Evolutionary conservation across 2,329 filamentous ascomycete genomes (phyloP).

Genomic region (Sporothrix phasma): DNA sequence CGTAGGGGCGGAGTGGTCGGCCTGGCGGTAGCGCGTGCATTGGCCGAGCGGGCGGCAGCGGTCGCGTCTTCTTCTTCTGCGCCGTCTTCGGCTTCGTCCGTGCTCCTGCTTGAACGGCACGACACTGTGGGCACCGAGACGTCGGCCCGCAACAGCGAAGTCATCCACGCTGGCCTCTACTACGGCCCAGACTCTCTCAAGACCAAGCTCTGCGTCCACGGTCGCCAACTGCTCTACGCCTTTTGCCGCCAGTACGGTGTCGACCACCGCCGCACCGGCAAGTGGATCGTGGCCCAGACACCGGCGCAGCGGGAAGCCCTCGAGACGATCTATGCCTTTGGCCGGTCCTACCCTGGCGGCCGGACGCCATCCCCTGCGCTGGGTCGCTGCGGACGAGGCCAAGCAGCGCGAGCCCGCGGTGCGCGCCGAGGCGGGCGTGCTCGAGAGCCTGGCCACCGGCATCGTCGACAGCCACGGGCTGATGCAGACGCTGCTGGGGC

Average conservation of each 20-base stretch:
- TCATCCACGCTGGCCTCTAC: constrained; percentile 93
- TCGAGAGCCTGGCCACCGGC: constrained; percentile 80
- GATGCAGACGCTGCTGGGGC: constrained; percentile 70
- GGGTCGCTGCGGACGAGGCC: constrained; percentile 56
- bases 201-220: constrained; percentile 69
- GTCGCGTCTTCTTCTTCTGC: background rate
- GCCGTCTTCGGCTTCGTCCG: constrained; percentile 39
- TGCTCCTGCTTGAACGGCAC: constrained; percentile 75
- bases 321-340: constrained; percentile 40
- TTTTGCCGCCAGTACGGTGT: constrained; percentile 61
- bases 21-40: constrained; percentile 63
- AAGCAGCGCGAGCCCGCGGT: constrained; percentile 62
- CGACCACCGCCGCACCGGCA: constrained; percentile 65
- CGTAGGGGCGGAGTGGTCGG: constrained; percentile 61
- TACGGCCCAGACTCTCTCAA: constrained; percentile 72
- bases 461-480: constrained; percentile 81
- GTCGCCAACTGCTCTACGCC: constrained; percentile 66
- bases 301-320: constrained; percentile 56
- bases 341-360: constrained; percentile 27
- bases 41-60: constrained; percentile 37
- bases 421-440: constrained; percentile 56
- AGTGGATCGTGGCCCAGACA: constrained; percentile 91
- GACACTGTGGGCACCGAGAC: constrained; percentile 70
- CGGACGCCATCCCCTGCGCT: constrained; percentile 53
- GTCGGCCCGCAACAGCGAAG: constrained; percentile 84